Evolutionary conservation across 768 basidiomycete species (phyloP).

Genomic region (Daedaleopsis nitida): DNA sequence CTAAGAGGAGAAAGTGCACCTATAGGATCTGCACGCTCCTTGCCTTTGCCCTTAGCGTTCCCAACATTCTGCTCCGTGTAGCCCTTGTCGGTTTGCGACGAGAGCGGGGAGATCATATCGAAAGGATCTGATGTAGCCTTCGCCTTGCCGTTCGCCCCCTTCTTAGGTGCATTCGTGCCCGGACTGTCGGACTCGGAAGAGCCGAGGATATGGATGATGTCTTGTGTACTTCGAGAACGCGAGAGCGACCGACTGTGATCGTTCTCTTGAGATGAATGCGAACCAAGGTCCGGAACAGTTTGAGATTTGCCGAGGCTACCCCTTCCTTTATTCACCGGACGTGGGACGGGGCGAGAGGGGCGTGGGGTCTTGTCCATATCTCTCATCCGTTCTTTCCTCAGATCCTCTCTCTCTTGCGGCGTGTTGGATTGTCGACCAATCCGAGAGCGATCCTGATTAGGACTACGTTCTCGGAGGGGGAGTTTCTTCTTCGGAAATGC

Average conservation of each 20-base stretch:
- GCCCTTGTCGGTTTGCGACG: not conserved
- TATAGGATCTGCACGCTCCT: constrained; percentile 3
- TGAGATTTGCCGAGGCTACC: constrained; percentile 6
- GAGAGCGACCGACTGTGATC: not conserved
- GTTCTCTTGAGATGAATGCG: constrained; percentile 4
- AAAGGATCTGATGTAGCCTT: not conserved
- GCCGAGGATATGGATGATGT: not conserved
- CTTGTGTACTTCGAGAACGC: constrained; percentile 4
- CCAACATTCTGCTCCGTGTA: not conserved
- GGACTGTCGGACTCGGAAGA: not conserved
- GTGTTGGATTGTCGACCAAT: not conserved
- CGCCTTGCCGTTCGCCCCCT: not conserved
- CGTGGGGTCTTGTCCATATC: constrained; percentile 15
- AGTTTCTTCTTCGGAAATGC: not conserved
- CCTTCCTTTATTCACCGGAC: constrained; percentile 8
- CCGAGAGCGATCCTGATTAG: constrained; percentile 6
- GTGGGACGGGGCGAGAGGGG: constrained; percentile 5
- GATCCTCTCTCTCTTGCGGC: not conserved
- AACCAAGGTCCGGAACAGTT: constrained; percentile 4
- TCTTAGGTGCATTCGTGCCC: not conserved
- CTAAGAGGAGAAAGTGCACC: constrained; percentile 8
- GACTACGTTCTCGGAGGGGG: constrained; percentile 15
- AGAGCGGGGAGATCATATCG: not conserved
- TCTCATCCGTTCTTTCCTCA: constrained; percentile 2
- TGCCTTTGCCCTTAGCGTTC: constrained; percentile 1